phyloP scores from a whole-genome alignment of 1,284 basidiomycete genomes.

The Pisolithus thermaeus region DNA sequence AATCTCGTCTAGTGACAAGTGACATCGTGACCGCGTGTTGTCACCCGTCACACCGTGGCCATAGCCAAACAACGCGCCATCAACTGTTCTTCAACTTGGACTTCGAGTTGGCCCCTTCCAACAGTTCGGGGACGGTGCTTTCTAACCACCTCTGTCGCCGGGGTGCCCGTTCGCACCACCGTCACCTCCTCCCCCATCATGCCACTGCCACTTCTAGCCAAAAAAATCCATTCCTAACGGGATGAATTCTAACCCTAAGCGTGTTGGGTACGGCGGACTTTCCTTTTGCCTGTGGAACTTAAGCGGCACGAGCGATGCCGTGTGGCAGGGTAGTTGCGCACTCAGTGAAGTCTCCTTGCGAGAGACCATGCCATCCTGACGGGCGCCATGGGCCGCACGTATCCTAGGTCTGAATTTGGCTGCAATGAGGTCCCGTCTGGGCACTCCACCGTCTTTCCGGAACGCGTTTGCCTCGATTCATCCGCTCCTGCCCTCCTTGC shows the following conservation, averaged over 20 bases:
- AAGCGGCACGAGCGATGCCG: conserved; percentile 12
- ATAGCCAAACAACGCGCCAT: conserved; percentile 16
- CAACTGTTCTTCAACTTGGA: too few species aligned
- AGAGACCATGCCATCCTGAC: neutral
- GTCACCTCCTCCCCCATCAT: conserved; percentile 15
- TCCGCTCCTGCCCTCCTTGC: conserved; percentile 2
- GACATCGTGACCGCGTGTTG: conserved; percentile 11
- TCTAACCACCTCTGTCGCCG: conserved; percentile 26
- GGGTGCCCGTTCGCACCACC: conserved; percentile 21
- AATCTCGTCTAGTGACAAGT: neutral
- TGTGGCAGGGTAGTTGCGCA: neutral
- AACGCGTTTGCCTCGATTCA: conserved; percentile 18
- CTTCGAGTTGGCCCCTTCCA: neutral
- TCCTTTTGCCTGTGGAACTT: conserved; percentile 17
- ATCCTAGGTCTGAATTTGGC: conserved; percentile 8
- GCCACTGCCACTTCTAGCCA: conserved; percentile 23
- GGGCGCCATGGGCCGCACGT: conserved; percentile 6
- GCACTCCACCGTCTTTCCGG: conserved; percentile 21
- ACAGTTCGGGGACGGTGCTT: conserved; percentile 8
- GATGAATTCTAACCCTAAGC: conserved; percentile 35
- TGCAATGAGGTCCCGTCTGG: conserved; percentile 18
- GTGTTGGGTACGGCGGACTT: conserved; percentile 16
- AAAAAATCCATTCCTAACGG: conserved; percentile 29
- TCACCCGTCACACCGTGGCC: conserved; percentile 14
- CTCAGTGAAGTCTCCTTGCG: neutral